Evolutionary conservation across 495 filamentous ascomycete genomes (phyloP), one percentile per base, ranked within the genome.

Genomic region (Trichoderma gamsii): DNA sequence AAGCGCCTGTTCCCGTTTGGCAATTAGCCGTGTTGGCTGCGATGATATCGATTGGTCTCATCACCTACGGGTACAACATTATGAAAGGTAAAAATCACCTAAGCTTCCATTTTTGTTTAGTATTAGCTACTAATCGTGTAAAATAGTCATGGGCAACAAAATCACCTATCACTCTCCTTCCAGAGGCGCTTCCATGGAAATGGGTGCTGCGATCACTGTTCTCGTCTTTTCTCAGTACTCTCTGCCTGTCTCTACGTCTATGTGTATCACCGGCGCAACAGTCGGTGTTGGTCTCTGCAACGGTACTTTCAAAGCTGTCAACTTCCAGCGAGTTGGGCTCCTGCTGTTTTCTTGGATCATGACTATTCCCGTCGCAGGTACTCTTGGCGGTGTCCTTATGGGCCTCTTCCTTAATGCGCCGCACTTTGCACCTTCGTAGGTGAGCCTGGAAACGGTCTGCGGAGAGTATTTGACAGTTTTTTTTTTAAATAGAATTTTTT

Each of bases 1-100:
- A 85, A 73, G 77, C 83, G 5, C 73, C 79, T 2, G 85, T 87
- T 0, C 85, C 84, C 4, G 72, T 84, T n/a, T 89, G 87, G 87
- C 82, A 86, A 70, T 78, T 86, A 35, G 85, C 82, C 21, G 83
- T 87, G 11, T 72, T 85, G 13, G 77, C 82, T 52, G 68, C 78
- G 18, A 81, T 76, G 68, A 85, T 88, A 71, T 86, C 82, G 6
- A 68, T 85, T 64, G 87, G 87, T 66, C 77, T 90, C 9, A 76
- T 80, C 70, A 87, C 85, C 38, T 90, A 87, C 70, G 87, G 87
- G 16, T 89, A 89, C 77, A 87, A 89, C 77, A 89, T 89, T 75
- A 88, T 89, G 85, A 65, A 49, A 43, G 66, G 43, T 67, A 13
- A 73, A 38, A 18, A 11, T 15, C 13, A 44, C 23, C 7, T 11